Evolutionary conservation across 2,329 filamentous ascomycete species (phyloP), one percentile per base, ranked within the genome.

Genomic region (Claviceps spartinae): DNA sequence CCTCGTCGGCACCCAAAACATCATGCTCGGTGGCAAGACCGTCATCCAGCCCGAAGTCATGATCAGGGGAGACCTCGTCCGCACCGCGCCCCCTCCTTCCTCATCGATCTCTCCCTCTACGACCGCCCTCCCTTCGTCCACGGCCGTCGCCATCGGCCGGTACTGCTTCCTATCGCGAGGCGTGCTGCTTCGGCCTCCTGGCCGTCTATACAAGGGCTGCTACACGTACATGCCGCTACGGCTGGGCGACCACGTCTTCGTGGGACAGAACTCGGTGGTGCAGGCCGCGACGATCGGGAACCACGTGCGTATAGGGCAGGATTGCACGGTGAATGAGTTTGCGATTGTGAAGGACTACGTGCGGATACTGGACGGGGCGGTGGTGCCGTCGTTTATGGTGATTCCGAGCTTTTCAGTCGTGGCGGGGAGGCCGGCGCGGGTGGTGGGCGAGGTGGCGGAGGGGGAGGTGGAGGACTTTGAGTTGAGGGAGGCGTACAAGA

Each of bases 1-100:
- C 65, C 88, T 98, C 60, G 86, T 95, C 63, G 93, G 93, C 62
- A 96, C 91, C 22, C 89, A 95, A 61, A 95, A 97, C 71, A 97
- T 98, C 70, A 95, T 95, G 69, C 85, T 98, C 2, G 93, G 89
- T 60, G 93, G 93, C 57, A 95, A 88, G 70, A 95, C 90, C 1
- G 88, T 97, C 56, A 95, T 98, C 63, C 89, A 95, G 75, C 85
- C 89, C 56, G 90, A 95, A 64, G 91, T 89, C 61, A 89, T 93
- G 69, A 88, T 98, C 64, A 85, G 93, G 47, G 93, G 91, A 45
- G 93, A 98, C 64, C 79, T 98, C 18, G 78, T 85, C 44, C 79
- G 75, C 50, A 81, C 76, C 7, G 73, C 70, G 8, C 43, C 18
- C 5, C 70, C 67, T 4, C 61, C 64, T 24, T 61, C 65, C 7